Evolutionary conservation across 768 basidiomycete species (phyloP), one percentile per base, ranked within the genome.

Genomic region (Panellus pusillus): DNA sequence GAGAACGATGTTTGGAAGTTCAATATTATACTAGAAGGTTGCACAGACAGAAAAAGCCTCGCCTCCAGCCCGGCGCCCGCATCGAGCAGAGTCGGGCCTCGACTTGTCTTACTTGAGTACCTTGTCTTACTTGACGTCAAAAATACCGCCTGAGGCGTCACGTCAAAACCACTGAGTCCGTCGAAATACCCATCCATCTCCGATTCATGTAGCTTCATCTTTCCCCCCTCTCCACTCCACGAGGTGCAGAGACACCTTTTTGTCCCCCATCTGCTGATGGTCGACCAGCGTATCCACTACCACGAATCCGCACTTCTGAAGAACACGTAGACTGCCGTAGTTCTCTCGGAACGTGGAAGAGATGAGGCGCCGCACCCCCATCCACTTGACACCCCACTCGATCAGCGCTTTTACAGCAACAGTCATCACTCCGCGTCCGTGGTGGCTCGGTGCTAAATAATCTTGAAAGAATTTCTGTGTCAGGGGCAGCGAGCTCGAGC

Each of bases 391-490:
- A 38, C 69, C 73, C 79, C 80, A 84, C 12, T 67, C 41, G 1
- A 83, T 45, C 19, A 84, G 47, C 20, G 69, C 66, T 3, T 59
- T 63, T 24, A 84, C 56, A 0, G 75, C 81, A 2, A 69, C 72
- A 37, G 72, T 72, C 81, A 82, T 83, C 55, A 84, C 79, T 0
- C 83, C 82, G 44, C 24, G 70, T 17, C 81, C 75, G 27, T 83
- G 81, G 60, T 81, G 77, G 38, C 74, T 72, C 11, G 74, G 67
- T 3, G 70, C 74, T 32, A 84, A 68, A 61, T 78, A 83, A 60
- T 82, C 82, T 82, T 60, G n/a, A 40, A n/a, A 49, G 15, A 36
- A 27, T 19, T 27, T 17, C 2, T 17, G 35, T 31, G 43, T 35
- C 7, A 24, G 27, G 1, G n/a, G n/a, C n/a, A n/a, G n/a, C n/a